A percentile compares a stretch with the other conserved stretches of the same genome.
Evolutionary conservation across 2,329 filamentous ascomycete species (phyloP).

Genomic region (Epicoccum sorghinum): DNA sequence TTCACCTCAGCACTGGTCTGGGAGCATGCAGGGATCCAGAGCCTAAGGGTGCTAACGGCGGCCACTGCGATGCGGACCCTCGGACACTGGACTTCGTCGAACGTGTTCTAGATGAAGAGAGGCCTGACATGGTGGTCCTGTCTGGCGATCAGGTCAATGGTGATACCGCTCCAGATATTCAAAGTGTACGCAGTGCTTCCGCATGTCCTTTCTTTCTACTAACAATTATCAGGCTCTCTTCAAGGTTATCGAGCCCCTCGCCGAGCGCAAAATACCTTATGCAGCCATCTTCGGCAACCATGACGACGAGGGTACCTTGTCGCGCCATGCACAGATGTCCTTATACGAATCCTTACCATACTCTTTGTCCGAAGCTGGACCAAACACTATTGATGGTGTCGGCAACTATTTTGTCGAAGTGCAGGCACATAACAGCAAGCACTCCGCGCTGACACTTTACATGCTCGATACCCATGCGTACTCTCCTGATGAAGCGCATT

Average conservation of each 20-base stretch:
- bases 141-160: slow-evolving; percentile 97
- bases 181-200: slow-evolving; percentile 66
- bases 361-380: slow-evolving; percentile 84
- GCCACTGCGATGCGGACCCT: slow-evolving; percentile 87
- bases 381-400: slow-evolving; percentile 82
- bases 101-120: slow-evolving; percentile 86
- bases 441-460: slow-evolving; percentile 94
- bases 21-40: slow-evolving; percentile 86
- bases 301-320: slow-evolving; percentile 86
- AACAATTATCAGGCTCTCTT: slow-evolving; percentile 72
- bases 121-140: slow-evolving; percentile 88
- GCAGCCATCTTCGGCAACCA: slow-evolving; percentile 97
- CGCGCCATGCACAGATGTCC: slow-evolving; percentile 79
- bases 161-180: slow-evolving; percentile 87
- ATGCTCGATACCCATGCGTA: slow-evolving; percentile 92
- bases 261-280: slow-evolving; percentile 88
- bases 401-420: slow-evolving; percentile 96
- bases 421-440: slow-evolving; percentile 78
- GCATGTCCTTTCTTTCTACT: slow-evolving; percentile 3
- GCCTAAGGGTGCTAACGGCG: slow-evolving; percentile 72
- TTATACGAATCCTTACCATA: slow-evolving; percentile 87
- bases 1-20: slow-evolving; percentile 89
- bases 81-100: slow-evolving; percentile 89
- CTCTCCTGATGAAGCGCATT: slow-evolving; percentile 85
- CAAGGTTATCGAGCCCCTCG: slow-evolving; percentile 86